Base-by-base conservation (phyloP, 805 yeast species). In the Suhomyces sp. region DNA sequence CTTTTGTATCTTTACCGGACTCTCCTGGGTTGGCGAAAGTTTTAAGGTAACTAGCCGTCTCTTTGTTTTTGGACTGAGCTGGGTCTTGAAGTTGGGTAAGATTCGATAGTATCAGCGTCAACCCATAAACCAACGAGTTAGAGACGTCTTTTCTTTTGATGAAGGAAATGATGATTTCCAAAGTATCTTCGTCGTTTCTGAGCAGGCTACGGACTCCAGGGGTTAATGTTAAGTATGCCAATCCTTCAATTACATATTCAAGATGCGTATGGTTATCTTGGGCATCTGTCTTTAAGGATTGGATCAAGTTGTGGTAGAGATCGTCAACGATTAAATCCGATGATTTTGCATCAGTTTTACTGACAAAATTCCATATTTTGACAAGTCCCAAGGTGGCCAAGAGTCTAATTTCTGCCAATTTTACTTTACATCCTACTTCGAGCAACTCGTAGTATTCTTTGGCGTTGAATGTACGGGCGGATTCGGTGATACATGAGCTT, bases 351-450 rank as follows among this genome's bases (percentile, higher is more conserved):
- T 27, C 31, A 12, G 31, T 12, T 12, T 27, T 27, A 12, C 31
- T 71, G 0, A 79, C 64, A 50, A 77, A 73, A 47, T 77, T 76
- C 87, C 87, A 84, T 2, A 82, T 64, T 61, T 85, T 85, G 6
- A 82, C 66, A n/a, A 82, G 58, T 3, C 79, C 78, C 37, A 83
- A 59, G 0, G 79, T 71, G 0, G 84, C 67, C 10, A 74, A 59
- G 7, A 72, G 48, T 47, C 65, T 65, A n/a, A 69, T 56, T 19
- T 63, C 60, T 0, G 50, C 12, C 17, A 43, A 33, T 4, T 52
- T 52, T 6, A 58, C 40, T 5, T 50, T 51, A 9, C 76, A 51
- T 0, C 79, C 76, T 39, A 65, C 61, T 19, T 77, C 64, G 20
- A 83, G 60, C 0, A 79, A 58, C 4, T 65, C 60, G 35, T 75